Evolutionary conservation across 345 rosid genomes (phyloP).

Genomic region (Zanthoxylum bungeanum): DNA sequence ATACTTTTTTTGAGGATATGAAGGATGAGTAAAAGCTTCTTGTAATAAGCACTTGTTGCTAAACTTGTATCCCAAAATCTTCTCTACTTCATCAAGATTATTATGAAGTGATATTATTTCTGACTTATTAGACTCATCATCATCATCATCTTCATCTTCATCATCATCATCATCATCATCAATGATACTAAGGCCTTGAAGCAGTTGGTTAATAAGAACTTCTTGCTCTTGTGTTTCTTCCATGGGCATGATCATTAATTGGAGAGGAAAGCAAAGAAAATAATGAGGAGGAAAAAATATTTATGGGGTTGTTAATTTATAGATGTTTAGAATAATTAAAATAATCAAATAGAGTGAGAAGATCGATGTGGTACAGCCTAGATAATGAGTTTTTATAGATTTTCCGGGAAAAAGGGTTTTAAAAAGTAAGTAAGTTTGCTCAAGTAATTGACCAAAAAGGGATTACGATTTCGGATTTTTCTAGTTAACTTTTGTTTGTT

Average conservation of each 20-base stretch:
- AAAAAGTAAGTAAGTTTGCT: neutral
- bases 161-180: neutral
- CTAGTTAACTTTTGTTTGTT: neutral
- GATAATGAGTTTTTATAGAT: neutral
- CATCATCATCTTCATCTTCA: neutral
- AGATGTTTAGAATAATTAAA: neutral
- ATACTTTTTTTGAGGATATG: slow-evolving; percentile 19
- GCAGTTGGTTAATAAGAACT: neutral
- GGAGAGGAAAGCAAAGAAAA: neutral
- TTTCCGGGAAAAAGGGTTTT: neutral
- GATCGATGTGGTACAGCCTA: too few relatives aligned
- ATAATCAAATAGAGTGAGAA: neutral
- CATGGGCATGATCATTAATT: neutral
- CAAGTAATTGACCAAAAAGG: neutral
- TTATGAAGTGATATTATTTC: slow-evolving; percentile 7
- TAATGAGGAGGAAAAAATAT: neutral
- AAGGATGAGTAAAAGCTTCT: slow-evolving; percentile 55
- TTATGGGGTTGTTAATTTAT: neutral
- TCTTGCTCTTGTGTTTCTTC: neutral
- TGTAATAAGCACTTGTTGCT: slow-evolving; percentile 34
- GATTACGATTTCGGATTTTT: neutral
- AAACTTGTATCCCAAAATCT: slow-evolving; percentile 45
- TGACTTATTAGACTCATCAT: neutral
- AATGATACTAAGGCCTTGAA: neutral
- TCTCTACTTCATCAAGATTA: slow-evolving; percentile 38